These are phyloP conservation scores for Retiboletus fuscus DNA, from an alignment of 1,284 basidiomycete genomes.

Conservation along the genomic window DNA sequence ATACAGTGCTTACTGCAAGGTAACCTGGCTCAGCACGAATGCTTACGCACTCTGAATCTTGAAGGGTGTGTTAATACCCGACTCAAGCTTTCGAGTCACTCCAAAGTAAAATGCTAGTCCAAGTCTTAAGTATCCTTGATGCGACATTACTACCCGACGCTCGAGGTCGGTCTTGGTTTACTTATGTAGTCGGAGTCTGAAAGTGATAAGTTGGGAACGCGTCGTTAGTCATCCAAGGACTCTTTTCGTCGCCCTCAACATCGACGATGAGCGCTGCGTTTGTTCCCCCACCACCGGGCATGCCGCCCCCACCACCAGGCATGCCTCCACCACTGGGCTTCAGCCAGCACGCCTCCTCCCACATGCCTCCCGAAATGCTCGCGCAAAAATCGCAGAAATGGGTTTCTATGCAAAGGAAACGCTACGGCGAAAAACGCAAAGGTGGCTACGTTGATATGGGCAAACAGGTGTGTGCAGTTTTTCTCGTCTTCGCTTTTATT, in stretches of 20 bases:
- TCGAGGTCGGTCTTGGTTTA: no score
- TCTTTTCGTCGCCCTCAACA: conserved; percentile 48
- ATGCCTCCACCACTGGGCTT: conserved; percentile 65
- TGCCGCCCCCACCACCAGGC: conserved; percentile 71
- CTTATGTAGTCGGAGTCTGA: conserved; percentile 37
- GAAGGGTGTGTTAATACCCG: no score
- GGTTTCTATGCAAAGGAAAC: conserved; percentile 91
- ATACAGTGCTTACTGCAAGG: no score
- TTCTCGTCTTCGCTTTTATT: conserved; percentile 29
- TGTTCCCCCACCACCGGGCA: conserved; percentile 65
- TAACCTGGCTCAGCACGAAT: no score
- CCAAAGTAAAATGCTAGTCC: no score
- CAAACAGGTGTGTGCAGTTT: conserved; percentile 76
- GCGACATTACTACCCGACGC: no score
- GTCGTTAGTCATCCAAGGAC: conserved; percentile 43
- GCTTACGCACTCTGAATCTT: no score
- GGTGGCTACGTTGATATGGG: conserved; percentile 93
- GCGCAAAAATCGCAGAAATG: conserved; percentile 93
- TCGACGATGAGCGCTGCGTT: conserved; percentile 50
- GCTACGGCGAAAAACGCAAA: conserved; percentile 90
- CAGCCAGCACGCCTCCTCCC: conserved; percentile 63
- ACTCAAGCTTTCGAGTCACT: no score
- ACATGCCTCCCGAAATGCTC: conserved; percentile 81
- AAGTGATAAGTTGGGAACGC: conserved; percentile 5
- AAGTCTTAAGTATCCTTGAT: no score